A percentile compares a stretch with the other conserved stretches of the same genome.
Evolutionary conservation across 768 basidiomycete species (phyloP).

Genomic region (Mycena crocata): DNA sequence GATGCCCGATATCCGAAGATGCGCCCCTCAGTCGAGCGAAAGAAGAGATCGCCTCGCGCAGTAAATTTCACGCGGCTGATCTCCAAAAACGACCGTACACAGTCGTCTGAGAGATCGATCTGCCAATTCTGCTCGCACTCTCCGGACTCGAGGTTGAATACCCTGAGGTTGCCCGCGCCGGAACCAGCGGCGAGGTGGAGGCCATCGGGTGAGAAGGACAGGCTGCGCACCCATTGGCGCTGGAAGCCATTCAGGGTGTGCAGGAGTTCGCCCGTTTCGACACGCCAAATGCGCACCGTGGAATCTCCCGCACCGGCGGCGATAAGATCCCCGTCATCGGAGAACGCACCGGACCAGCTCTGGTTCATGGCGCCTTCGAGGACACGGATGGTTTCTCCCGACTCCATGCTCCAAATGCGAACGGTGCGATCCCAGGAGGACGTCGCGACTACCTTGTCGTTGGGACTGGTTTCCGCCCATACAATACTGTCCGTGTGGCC

Average conservation of each 20-base stretch:
- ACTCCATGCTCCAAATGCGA: slow-evolving; percentile 31
- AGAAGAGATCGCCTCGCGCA: slow-evolving; percentile 6
- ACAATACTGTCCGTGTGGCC: slow-evolving; percentile 30
- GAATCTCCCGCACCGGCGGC: slow-evolving; percentile 33
- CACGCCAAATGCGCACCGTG: slow-evolving; percentile 34
- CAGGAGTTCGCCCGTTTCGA: slow-evolving; percentile 27
- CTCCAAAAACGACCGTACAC: background rate
- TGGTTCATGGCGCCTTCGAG: slow-evolving; percentile 19
- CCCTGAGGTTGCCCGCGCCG: background rate
- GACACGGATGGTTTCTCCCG: slow-evolving; percentile 21
- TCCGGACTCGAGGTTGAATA: slow-evolving; percentile 15
- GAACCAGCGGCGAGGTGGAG: slow-evolving; percentile 25
- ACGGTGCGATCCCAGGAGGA: slow-evolving; percentile 36
- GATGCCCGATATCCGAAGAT: slow-evolving; percentile 7
- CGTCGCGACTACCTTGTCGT: slow-evolving; percentile 29
- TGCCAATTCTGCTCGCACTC: slow-evolving; percentile 6
- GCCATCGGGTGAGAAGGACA: slow-evolving; percentile 30
- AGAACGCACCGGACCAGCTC: slow-evolving; percentile 33
- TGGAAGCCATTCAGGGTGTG: slow-evolving; percentile 23
- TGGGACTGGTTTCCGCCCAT: slow-evolving; percentile 30
- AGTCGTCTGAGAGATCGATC: background rate
- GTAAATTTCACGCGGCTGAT: background rate
- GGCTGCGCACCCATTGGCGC: slow-evolving; percentile 18
- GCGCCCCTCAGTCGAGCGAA: slow-evolving; percentile 1
- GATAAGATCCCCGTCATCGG: slow-evolving; percentile 34